Conservation (phyloP, 2,329 filamentous ascomycete species). For the Metarhizium rileyi region DNA sequence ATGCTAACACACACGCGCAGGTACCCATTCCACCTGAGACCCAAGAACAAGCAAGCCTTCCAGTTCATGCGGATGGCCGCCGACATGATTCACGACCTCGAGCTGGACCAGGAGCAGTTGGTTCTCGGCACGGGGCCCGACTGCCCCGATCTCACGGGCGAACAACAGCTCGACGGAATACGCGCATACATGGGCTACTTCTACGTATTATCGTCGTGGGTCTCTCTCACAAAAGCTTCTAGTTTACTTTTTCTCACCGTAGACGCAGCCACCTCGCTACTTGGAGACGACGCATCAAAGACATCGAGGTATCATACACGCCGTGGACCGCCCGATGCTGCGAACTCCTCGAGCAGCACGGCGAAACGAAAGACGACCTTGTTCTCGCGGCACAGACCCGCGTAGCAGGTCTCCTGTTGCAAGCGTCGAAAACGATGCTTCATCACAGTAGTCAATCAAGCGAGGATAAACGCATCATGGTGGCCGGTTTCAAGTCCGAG, state of each 20-base stretch:
- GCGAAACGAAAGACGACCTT: slow-evolving; percentile 28
- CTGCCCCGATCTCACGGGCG: slow-evolving; percentile 1
- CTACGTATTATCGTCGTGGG: slow-evolving; percentile 33
- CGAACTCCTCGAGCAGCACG: slow-evolving; percentile 30
- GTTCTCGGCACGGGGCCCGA: slow-evolving; percentile 1
- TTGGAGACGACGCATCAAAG: slow-evolving; percentile 27
- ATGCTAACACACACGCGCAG: slow-evolving; percentile 22
- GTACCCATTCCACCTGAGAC: slow-evolving; percentile 46
- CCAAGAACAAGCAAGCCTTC: slow-evolving; percentile 37
- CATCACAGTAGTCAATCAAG: slow-evolving; percentile 19
- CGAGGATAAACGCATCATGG: slow-evolving; percentile 33
- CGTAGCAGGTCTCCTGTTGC: slow-evolving; percentile 29
- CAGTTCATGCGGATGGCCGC: slow-evolving; percentile 44
- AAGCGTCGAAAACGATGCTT: slow-evolving; percentile 24
- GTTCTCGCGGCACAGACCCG: slow-evolving; percentile 34
- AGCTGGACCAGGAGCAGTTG: slow-evolving; percentile 31
- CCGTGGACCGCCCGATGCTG: slow-evolving; percentile 35
- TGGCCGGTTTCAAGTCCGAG: slow-evolving; percentile 39
- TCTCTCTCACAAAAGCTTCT: not conserved
- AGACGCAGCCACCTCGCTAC: slow-evolving; percentile 25
- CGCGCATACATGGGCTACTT: slow-evolving; percentile 37
- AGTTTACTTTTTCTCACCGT: not conserved
- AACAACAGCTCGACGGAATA: slow-evolving; percentile 29
- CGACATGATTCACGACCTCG: slow-evolving; percentile 40
- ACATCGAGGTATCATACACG: slow-evolving; percentile 24